Base-by-base conservation (phyloP, 2,329 filamentous ascomycete species). In the Penicillium freii region DNA sequence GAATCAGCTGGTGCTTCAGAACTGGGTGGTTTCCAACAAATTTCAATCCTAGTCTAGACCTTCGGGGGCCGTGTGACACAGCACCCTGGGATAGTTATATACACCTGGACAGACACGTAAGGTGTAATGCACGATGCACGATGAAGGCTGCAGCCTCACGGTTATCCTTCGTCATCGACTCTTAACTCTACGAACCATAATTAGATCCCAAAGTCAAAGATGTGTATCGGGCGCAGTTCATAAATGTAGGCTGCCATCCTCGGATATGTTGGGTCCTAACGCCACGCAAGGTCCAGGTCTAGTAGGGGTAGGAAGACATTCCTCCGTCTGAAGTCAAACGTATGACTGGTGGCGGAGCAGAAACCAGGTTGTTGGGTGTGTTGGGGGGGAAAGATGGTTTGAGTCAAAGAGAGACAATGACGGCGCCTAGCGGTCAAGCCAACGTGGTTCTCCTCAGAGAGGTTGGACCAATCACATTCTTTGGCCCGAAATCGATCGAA, bases 221-320 rank as follows among this genome's bases (percentile, higher is more conserved):
- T 33, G 45, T 25, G 40, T 31, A 27, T 40, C 19, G 39, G 53
- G 46, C 38, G 47, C 46, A 29, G 17, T 39, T 25, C 33, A 23
- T 23, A 53, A 56, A 54, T 65, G 60, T 62, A 63, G 60, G 56
- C 53, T 48, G 46, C 54, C 59, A 47, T 59, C 51, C 49, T 54
- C 48, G 59, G 57, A 51, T 56, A 34, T 45, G 44, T 52, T 51
- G 52, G 57, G 56, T 59, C 45, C 49, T 59, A 50, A 62, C 54
- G 64, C 64, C 62, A 66, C 63, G 52, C 8, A 59, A 62, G 62
- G 63, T 52, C 62, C 54, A 61, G 55, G 64, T 65, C 59, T 48
- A 59, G 58, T 56, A 64, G 40, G 38, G 29, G 60, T 25, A 25
- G 44, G 58, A 52, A 57, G 52, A 47, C 58, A 51, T 33, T 52